Percentiles rank a stretch among this genome's conserved stretches.
These are phyloP conservation scores for Dictyostelium capitatum DNA, from an alignment of 78 protist species.

Conservation along the genomic window DNA sequence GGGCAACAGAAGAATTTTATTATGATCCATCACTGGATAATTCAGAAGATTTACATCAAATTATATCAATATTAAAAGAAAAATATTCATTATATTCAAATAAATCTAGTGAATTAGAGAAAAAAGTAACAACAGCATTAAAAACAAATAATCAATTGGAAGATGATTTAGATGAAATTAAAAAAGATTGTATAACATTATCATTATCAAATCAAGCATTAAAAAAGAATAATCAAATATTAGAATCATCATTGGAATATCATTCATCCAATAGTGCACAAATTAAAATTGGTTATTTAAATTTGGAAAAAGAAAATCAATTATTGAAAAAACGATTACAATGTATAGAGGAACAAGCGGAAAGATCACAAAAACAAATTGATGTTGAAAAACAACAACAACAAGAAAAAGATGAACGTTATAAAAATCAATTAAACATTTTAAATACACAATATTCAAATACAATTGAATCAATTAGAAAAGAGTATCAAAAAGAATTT, in stretches of 20 bases:
- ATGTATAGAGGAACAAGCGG: conserved; percentile 18
- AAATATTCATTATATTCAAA: conserved; percentile 35
- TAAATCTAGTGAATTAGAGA: conserved; percentile 45
- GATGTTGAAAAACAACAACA: background rate
- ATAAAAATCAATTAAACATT: conserved; percentile 13
- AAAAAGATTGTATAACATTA: conserved; percentile 50
- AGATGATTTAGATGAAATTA: conserved; percentile 30
- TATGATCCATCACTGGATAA: conserved; percentile 55
- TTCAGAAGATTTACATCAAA: conserved; percentile 56
- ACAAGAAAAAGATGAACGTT: background rate
- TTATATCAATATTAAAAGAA: conserved; percentile 54
- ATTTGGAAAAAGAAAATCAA: conserved; percentile 39
- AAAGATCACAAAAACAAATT: background rate
- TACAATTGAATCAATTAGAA: conserved; percentile 28
- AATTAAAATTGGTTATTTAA: background rate
- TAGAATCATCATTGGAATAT: conserved; percentile 36
- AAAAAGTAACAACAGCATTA: conserved; percentile 29
- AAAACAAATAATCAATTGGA: conserved; percentile 48
- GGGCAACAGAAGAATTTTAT: conserved; percentile 81
- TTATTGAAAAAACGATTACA: conserved; percentile 16
- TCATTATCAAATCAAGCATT: conserved; percentile 56
- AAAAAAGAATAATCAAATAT: conserved; percentile 16
- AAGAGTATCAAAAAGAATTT: conserved; percentile 27
- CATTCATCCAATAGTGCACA: background rate
- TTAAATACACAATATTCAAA: background rate